Evolutionary conservation across 2,329 filamentous ascomycete species (phyloP), one percentile per base, ranked within the genome.

Genomic region (Sporothrix brunneoviolacea): DNA sequence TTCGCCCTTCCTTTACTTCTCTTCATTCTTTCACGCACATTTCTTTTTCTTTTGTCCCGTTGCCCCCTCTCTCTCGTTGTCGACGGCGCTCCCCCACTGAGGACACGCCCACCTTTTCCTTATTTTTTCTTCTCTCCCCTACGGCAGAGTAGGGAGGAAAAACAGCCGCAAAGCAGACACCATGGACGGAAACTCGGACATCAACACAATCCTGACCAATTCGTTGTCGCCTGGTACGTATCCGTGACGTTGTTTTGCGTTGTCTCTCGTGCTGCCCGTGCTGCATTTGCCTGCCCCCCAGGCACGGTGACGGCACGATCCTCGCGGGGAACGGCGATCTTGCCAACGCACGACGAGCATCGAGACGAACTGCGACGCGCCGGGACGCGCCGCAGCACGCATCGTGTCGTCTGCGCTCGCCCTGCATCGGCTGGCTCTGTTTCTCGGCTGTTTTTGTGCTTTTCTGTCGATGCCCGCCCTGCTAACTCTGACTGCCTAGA

Each of bases 151-250:
- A 33, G 48, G 48, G 50, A 53, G 43, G 51, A 45, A 48, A 44
- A 52, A 24, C 22, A 52, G 18, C 48, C 22, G 30, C 22, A 21
- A 47, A 36, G 41, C 36, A 21, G 51, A 66, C 68, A 76, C 65
- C 70, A 89, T 81, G 78, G 79, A 77, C 71, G 79, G 75, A 76
- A 91, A 63, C 65, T 74, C 94, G 86, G 89, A 97, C 76, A 94
- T 97, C 77, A 95, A 91, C 77, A 86, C 90, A 75, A 91, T 98
- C 76, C 86, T 98, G 77, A 83, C 89, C 73, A 91, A 91, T 77
- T 97, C 93, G 70, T 83, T 97, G 74, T 94, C 91, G 67, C 80
- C 91, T 67, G 91, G 93, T 97, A 76, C 70, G 86, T 71, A 36
- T 28, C 30, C 21, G 24, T 10, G 24, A 28, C 10, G 24, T 10